Base-by-base conservation (phyloP, 768 basidiomycete species). In the Leccinum sublutescens region DNA sequence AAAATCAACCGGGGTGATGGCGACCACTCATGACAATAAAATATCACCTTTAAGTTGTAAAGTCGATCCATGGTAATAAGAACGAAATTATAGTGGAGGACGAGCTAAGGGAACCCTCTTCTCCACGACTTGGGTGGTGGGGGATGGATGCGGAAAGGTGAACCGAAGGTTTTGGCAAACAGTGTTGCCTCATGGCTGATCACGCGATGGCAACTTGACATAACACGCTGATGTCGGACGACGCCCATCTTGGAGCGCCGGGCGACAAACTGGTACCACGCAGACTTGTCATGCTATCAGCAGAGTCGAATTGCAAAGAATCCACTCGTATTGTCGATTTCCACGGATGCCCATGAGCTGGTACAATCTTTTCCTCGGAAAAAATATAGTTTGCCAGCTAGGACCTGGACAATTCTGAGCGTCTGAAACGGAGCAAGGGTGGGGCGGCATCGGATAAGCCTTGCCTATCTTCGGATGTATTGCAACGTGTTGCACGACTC, bases 121-220 rank as follows among this genome's bases (percentile, higher is more conserved):
- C 59, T 59, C 51, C 31, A 60, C 38, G 50, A 43, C 47, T 50
- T 45, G 60, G 50, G 52, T 31, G 55, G 34, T 55, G 48, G 48
- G 45, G 59, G 54, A 55, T 56, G 55, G 34, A 57, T 12, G 38
- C 34, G 50, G 17, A 40, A 17, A 50, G 59, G 27, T 50, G 50
- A 21, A 50, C 36, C 56, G 47, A 55, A 59, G 19, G 55, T 57
- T 25, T 40, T 21, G 14, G 19, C 19, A 34, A 61, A 38, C 53
- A 52, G 47, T 43, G 54, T 34, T 55, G 69, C 69, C 67, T 69
- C 68, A 60, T 69, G 68, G 64, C 51, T 2, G 36, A 58, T 61
- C 65, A 62, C 67, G 70, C 64, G 58, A 61, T 27, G 50, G 23
- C 23, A 56, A 34, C 33, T 33, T 33, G 38, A 51, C 50, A 29